phyloP scores from a whole-genome alignment of 2,329 filamentous ascomycete genomes.

The Chaetothyriales sp. region DNA sequence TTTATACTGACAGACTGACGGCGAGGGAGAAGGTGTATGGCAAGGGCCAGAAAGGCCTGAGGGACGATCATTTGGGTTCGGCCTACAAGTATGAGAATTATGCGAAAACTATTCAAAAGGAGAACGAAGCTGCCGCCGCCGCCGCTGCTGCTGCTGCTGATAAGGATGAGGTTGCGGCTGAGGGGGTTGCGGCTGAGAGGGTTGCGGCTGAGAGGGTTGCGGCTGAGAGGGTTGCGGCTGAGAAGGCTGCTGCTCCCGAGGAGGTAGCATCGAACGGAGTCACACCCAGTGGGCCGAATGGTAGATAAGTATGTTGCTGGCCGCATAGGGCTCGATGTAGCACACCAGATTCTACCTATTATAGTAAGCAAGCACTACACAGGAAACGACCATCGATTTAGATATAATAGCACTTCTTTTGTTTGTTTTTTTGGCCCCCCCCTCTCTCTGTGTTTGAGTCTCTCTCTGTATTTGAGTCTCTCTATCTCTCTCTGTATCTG shows the following conservation, averaged over 20 bases:
- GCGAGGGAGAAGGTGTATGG: constrained; percentile 51
- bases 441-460: too few relatives aligned
- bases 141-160: neutral
- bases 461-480: too few relatives aligned
- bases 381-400: too few relatives aligned
- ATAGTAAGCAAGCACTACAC: too few relatives aligned
- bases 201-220: neutral
- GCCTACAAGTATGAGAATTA: constrained; percentile 51
- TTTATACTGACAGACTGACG: constrained; percentile 30
- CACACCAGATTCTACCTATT: too few relatives aligned
- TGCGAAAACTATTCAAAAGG: constrained; percentile 36
- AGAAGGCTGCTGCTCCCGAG: neutral
- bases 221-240: neutral
- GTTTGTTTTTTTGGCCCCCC: too few relatives aligned
- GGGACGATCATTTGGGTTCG: constrained; percentile 46
- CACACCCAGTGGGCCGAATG: too few relatives aligned
- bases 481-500: too few relatives aligned
- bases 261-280: too few relatives aligned
- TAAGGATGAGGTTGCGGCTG: neutral
- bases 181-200: neutral
- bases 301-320: neutral
- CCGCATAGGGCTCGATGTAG: too few relatives aligned
- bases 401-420: too few relatives aligned
- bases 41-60: constrained; percentile 41
- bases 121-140: constrained; percentile 6